A percentile compares a stretch with the other conserved stretches of the same genome.
phyloP scores from a whole-genome alignment of 1,284 basidiomycete species.

The Malassezia sp. region DNA sequence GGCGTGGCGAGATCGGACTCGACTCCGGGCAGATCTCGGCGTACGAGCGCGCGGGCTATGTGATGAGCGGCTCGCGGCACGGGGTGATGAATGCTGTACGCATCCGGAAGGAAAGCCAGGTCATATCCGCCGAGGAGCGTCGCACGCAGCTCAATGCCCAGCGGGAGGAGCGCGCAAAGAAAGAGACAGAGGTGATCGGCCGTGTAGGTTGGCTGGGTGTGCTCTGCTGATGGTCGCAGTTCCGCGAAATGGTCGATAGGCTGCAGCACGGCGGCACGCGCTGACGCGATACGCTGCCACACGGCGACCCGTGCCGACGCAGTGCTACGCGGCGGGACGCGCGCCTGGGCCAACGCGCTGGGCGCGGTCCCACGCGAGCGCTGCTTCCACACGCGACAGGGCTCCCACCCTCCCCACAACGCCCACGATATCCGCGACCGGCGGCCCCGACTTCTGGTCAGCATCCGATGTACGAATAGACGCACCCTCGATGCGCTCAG shows the following conservation, averaged over 20 bases:
- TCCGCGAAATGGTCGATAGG: constrained; percentile 36
- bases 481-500: constrained; percentile 8
- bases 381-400: constrained; percentile 1
- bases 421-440: constrained; percentile 11
- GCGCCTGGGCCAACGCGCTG: not conserved
- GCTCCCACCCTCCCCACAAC: constrained; percentile 5
- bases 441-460: constrained; percentile 7
- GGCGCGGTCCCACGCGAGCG: constrained; percentile 5
- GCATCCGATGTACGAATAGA: not conserved
- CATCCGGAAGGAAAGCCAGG: constrained; percentile 92
- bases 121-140: constrained; percentile 88
- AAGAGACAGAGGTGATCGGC: constrained; percentile 58
- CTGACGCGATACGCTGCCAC: too few species aligned
- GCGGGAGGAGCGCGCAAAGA: constrained; percentile 77
- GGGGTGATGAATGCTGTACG: constrained; percentile 77
- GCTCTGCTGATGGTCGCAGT: constrained; percentile 21
- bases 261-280: constrained; percentile 1
- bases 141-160: constrained; percentile 81
- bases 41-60: constrained; percentile 84
- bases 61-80: constrained; percentile 91
- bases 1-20: constrained; percentile 94
- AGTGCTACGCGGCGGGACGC: too few species aligned
- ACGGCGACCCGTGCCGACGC: too few species aligned
- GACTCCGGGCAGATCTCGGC: constrained; percentile 71
- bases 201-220: too few species aligned